A percentile compares a stretch with the other conserved stretches of the same genome.
Conservation (phyloP, 2,329 filamentous ascomycete genomes). For the Cryphonectria parasitica region DNA sequence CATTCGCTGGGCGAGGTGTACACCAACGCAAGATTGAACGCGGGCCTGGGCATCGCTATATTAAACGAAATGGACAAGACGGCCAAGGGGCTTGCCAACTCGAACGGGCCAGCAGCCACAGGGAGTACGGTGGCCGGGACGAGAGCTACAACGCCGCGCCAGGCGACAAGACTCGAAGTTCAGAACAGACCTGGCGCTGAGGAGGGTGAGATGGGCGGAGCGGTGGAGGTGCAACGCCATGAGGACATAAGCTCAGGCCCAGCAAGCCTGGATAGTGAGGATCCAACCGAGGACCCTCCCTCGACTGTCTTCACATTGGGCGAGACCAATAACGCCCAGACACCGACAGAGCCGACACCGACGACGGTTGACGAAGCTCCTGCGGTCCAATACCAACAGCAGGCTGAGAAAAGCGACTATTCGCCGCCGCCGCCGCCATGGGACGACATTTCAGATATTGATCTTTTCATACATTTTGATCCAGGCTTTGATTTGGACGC, state of each 20-base stretch:
- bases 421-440: conserved; percentile 24
- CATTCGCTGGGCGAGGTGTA: conserved; percentile 60
- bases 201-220: background rate
- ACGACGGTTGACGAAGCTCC: background rate
- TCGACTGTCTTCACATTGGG: background rate
- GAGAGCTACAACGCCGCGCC: background rate
- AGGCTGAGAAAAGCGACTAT: conserved; percentile 12
- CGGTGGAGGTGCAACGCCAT: background rate
- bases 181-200: background rate
- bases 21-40: conserved; percentile 59
- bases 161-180: background rate
- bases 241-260: background rate
- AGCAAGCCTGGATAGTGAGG: background rate
- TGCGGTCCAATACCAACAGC: background rate
- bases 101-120: conserved; percentile 14
- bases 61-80: conserved; percentile 60
- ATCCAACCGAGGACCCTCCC: background rate
- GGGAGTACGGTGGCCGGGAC: conserved; percentile 29
- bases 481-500: conserved; percentile 58
- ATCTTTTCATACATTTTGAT: conserved; percentile 59
- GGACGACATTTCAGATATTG: conserved; percentile 49
- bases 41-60: conserved; percentile 58
- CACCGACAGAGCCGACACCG: background rate
- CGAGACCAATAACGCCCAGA: background rate
- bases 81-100: conserved; percentile 44